Evolutionary conservation across 495 filamentous ascomycete species (phyloP), one percentile per base, ranked within the genome.

Genomic region (Hypoxylon fuscum): DNA sequence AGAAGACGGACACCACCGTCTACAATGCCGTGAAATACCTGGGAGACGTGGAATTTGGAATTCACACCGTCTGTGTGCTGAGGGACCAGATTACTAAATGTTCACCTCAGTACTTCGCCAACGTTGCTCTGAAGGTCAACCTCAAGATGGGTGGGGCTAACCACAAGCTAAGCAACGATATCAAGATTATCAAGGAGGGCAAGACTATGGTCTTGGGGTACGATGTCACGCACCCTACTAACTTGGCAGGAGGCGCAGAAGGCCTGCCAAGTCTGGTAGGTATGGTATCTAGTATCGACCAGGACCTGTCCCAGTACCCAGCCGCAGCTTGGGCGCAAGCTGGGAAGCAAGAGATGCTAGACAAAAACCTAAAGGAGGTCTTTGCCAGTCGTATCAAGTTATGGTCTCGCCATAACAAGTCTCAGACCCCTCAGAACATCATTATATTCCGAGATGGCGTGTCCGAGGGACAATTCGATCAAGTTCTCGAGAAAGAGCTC

Each of bases 381-480:
- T 96, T 67, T 66, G 77, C 44, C 78, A 37, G 80, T 3, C 87
- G 89, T 1, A 75, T 98, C 0, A 37, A 68, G 0, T 67, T 86
- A 2, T 97, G 87, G 87, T 73, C 77, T 10, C 62, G 68, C 0
- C 80, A 88, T 61, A 83, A 83, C 41, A 68, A 72, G 9, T 52
- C 51, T 12, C 64, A 68, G 1, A 74, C 87, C 0, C 94, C 94
- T 0, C 76, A 85, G 27, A 89, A 89, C 53, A 89, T 98, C 52
- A 71, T 98, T 55, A 83, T 97, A 27, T 97, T 93, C 77, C 88
- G 94, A 31, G 94, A 97, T 72, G 94, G 94, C 27, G 91, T 98
- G 2, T 92, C 89, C 0, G 94, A 98, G 67, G 87, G 91, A 5
- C 90, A 96, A 66, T 96, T 92, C 70, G 60, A 77, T 4, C 73